Evolutionary conservation across 768 basidiomycete species (phyloP).

Genomic region (Tylopilus sp.): DNA sequence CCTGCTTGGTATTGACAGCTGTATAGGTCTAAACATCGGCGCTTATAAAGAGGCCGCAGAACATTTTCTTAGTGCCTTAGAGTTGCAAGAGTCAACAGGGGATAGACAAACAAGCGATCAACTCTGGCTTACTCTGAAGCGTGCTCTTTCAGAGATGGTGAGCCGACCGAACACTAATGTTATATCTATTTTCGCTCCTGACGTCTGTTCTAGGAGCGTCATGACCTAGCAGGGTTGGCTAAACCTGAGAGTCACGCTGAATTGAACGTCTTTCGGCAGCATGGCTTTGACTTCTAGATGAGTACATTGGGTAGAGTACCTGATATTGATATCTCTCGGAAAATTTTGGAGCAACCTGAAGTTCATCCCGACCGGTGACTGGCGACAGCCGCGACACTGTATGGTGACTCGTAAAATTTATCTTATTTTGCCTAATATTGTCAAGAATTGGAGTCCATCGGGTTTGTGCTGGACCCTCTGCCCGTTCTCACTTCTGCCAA

Average conservation of each 20-base stretch:
- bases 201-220: slow-evolving; percentile 53
- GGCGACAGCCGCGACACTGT: too few species aligned
- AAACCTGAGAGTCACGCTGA: slow-evolving; percentile 56
- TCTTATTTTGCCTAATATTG: too few species aligned
- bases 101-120: slow-evolving; percentile 73
- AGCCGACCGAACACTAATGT: background rate
- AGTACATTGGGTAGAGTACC: too few species aligned
- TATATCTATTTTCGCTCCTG: background rate
- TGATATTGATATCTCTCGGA: too few species aligned
- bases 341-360: too few species aligned
- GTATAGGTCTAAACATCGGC: slow-evolving; percentile 88
- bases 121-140: slow-evolving; percentile 85
- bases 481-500: too few species aligned
- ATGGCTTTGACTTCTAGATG: slow-evolving; percentile 86
- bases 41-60: slow-evolving; percentile 95
- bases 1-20: slow-evolving; percentile 2
- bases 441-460: too few species aligned
- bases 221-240: slow-evolving; percentile 77
- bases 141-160: slow-evolving; percentile 81
- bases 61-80: slow-evolving; percentile 85
- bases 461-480: too few species aligned
- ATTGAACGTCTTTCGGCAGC: slow-evolving; percentile 70
- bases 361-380: too few species aligned
- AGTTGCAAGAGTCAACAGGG: slow-evolving; percentile 68
- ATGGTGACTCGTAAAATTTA: too few species aligned